Evolutionary conservation across 169 alveolate genomes (phyloP), one percentile per base, ranked within the genome.

Genomic region (Cyclospora cayetanensis): DNA sequence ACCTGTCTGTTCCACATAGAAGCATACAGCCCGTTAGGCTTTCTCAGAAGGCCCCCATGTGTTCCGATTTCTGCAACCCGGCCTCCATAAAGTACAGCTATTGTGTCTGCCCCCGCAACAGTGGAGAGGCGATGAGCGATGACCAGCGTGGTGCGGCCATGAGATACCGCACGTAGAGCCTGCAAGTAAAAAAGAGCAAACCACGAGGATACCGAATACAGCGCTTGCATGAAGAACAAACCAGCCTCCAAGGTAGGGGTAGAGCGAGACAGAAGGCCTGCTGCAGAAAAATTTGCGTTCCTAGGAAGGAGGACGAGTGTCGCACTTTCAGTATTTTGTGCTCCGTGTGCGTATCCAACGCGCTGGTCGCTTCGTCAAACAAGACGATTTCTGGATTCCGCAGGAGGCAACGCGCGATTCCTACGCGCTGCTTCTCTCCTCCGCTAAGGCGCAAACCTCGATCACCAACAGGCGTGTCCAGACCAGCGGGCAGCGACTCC

Each of bases 311-410:
- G 42, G 22, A 0, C 4, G 4, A 20, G 72, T 20, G 12, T n/a
- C 87, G 35, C 79, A 91, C 96, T 70, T 91, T 77, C 89, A 95
- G 98, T 25, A 97, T 95, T 15, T 93, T 90, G 50, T 92, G 95
- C 92, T 97, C 98, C 20, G 98, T 96, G 90, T 94, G 95, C 37
- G 97, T 92, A 92, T 99, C 99, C 43, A 98, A 96, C 0, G 99
- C 98, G 35, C 99, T 97, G 35, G 99, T 99, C 3, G 99, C 99
- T 93, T 99, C 99, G 94, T 99, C 99, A 94, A 99, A 97, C 18
- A 98, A 93, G 85, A 98, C 96, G 29, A 99, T 98, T 41, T 98
- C 97, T 1, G 99, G 98, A 90, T 98, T 96, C 83, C 98, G 97
- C 42, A 98, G 87, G 87, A 99, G 93, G 18, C 99, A 99, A 70